Evolutionary conservation across 2,329 filamentous ascomycete genomes (phyloP).

Genomic region (Alternaria burnsii): DNA sequence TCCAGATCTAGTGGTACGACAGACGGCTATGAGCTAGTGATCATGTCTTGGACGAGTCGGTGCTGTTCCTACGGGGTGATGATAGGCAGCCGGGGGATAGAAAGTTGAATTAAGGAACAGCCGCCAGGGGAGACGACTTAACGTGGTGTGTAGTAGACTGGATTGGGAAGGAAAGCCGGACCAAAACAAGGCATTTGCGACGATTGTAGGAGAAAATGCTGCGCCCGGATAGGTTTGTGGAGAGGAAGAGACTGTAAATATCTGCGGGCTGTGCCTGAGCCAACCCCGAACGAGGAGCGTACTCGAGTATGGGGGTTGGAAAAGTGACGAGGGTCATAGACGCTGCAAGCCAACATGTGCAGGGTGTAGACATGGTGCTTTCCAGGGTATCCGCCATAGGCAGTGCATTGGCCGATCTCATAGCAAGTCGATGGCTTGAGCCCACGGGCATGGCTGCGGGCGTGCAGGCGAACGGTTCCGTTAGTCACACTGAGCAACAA

Average conservation of each 20-base stretch:
- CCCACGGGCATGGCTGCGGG: conserved; percentile 46
- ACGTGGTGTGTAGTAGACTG: conserved; percentile 36
- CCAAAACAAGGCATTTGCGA: conserved; percentile 47
- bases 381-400: conserved; percentile 35
- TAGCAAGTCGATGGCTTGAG: conserved; percentile 40
- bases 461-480: conserved; percentile 49
- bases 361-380: conserved; percentile 34
- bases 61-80: conserved; percentile 36
- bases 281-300: conserved; percentile 35
- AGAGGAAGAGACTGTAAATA: conserved; percentile 47
- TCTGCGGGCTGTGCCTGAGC: conserved; percentile 51
- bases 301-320: conserved; percentile 25
- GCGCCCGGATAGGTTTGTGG: conserved; percentile 41
- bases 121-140: conserved; percentile 35
- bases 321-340: conserved; percentile 33
- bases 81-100: conserved; percentile 41
- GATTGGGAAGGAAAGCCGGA: conserved; percentile 40
- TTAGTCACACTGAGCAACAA: conserved; percentile 39
- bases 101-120: conserved; percentile 42
- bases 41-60: conserved; percentile 41
- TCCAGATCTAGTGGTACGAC: conserved; percentile 45
- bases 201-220: conserved; percentile 41
- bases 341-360: conserved; percentile 43
- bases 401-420: conserved; percentile 36
- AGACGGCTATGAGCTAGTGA: conserved; percentile 43